These are phyloP conservation scores for Apiospora phragmitis DNA, from an alignment of 2,329 filamentous ascomycete species.

Conservation along the genomic window DNA sequence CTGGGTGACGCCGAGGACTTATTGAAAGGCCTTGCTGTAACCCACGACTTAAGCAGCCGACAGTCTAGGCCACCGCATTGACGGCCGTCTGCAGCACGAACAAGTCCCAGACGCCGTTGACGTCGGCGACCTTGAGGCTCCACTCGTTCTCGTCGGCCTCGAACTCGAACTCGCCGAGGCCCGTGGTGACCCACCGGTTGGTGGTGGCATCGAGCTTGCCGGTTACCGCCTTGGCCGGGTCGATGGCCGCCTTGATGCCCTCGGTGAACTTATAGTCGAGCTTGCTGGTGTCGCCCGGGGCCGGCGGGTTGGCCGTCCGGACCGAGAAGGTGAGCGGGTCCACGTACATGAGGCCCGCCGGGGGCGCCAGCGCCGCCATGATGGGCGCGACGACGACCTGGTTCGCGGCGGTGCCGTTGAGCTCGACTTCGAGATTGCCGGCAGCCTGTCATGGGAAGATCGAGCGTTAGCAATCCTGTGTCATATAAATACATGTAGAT, in stretches of 20 bases:
- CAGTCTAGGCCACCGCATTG: neutral
- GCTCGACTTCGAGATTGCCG: slow-evolving; percentile 17
- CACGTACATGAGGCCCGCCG: slow-evolving; percentile 18
- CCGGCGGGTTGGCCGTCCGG: slow-evolving; percentile 9
- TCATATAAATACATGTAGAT: fast-evolving
- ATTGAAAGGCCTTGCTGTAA: no score
- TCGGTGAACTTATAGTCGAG: slow-evolving; percentile 20
- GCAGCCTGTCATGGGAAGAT: neutral
- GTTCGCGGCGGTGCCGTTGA: slow-evolving; percentile 17
- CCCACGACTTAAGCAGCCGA: neutral
- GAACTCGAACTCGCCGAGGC: slow-evolving; percentile 20
- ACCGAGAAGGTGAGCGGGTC: slow-evolving; percentile 18
- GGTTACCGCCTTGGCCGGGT: slow-evolving; percentile 12
- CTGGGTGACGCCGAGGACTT: no score
- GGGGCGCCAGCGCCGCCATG: slow-evolving; percentile 11
- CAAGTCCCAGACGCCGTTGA: slow-evolving; percentile 19
- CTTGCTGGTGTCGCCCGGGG: slow-evolving; percentile 14
- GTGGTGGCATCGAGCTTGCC: slow-evolving; percentile 18
- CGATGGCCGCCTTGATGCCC: slow-evolving; percentile 13
- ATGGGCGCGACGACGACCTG: slow-evolving; percentile 15
- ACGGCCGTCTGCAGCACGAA: slow-evolving; percentile 14
- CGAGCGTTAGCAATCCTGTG: neutral
- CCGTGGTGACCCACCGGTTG: slow-evolving; percentile 14
- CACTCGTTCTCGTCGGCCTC: slow-evolving; percentile 19
- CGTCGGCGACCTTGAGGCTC: slow-evolving; percentile 16